phyloP scores from a whole-genome alignment of 805 yeast species.

The Torulaspora indica region DNA sequence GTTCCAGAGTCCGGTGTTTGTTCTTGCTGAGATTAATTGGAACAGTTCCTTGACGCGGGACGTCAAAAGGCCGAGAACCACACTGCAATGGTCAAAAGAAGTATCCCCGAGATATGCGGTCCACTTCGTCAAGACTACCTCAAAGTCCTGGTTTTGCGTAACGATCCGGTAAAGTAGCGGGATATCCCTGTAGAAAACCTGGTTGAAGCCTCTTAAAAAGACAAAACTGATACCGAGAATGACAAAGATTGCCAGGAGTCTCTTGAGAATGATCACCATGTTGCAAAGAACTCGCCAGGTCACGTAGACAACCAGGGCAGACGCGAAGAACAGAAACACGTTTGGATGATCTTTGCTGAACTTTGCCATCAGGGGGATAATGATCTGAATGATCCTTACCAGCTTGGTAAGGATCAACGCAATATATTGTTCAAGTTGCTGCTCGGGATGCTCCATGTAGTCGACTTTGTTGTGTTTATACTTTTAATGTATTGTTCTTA shows the following conservation, averaged over 20 bases:
- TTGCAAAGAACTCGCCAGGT: slow-evolving; percentile 33
- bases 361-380: slow-evolving; percentile 18
- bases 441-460: slow-evolving; percentile 6
- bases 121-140: slow-evolving; percentile 11
- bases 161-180: slow-evolving; percentile 16
- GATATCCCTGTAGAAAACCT: slow-evolving; percentile 21
- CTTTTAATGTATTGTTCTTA: neutral
- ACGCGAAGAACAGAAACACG: slow-evolving; percentile 22
- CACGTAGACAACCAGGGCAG: slow-evolving; percentile 22
- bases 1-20: neutral
- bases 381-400: slow-evolving; percentile 19
- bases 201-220: slow-evolving; percentile 35
- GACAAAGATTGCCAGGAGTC: slow-evolving; percentile 18
- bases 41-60: slow-evolving; percentile 2
- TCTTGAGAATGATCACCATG: slow-evolving; percentile 29
- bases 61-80: slow-evolving; percentile 1
- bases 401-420: slow-evolving; percentile 10
- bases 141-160: slow-evolving; percentile 10
- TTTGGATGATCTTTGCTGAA: slow-evolving; percentile 35
- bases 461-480: neutral
- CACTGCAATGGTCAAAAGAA: slow-evolving; percentile 6
- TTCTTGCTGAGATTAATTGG: neutral
- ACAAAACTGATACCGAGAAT: slow-evolving; percentile 25
- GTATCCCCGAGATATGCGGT: slow-evolving; percentile 11
- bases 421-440: slow-evolving; percentile 11